Evolutionary conservation across 805 yeast genomes (phyloP).

Genomic region (Yarrowia alimentaria): DNA sequence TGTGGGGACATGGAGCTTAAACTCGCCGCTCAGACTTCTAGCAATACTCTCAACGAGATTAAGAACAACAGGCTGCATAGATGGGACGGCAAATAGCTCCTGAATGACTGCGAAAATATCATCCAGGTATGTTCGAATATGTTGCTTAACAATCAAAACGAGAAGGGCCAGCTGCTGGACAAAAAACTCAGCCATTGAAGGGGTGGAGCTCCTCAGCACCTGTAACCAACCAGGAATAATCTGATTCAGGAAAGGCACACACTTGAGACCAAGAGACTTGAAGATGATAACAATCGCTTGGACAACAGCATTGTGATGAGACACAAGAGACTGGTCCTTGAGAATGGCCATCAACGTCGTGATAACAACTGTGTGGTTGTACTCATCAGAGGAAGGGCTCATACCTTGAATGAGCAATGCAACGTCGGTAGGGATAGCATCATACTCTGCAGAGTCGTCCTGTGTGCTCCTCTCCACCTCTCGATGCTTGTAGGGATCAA

Average conservation of each 20-base stretch:
- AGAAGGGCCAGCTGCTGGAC: conserved; percentile 84
- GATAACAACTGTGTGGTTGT: conserved; percentile 92
- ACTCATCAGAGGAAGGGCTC: conserved; percentile 87
- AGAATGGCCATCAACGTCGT: conserved; percentile 78
- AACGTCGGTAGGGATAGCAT: conserved; percentile 87
- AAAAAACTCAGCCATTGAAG: conserved; percentile 77
- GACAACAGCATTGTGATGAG: conserved; percentile 89
- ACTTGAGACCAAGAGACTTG: conserved; percentile 81
- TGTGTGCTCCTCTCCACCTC: conserved; percentile 76
- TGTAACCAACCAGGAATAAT: conserved; percentile 82
- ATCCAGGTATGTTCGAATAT: conserved; percentile 76
- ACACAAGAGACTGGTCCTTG: conserved; percentile 77
- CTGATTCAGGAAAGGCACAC: conserved; percentile 84
- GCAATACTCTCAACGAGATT: conserved; percentile 81
- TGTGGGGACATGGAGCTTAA: conserved; percentile 76
- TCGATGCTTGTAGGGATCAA: conserved; percentile 93
- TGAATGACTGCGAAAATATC: conserved; percentile 72
- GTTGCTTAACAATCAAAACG: conserved; percentile 80
- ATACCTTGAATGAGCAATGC: conserved; percentile 88
- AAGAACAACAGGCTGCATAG: conserved; percentile 75
- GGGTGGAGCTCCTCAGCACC: conserved; percentile 74
- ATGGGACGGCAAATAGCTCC: conserved; percentile 63
- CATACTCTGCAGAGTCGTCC: conserved; percentile 56
- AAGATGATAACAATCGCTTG: conserved; percentile 91
- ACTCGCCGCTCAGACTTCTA: conserved; percentile 85